A percentile compares a stretch with the other conserved stretches of the same genome.
Conservation (phyloP, 2,329 filamentous ascomycete genomes). For the Zymoseptoria passerinii region DNA sequence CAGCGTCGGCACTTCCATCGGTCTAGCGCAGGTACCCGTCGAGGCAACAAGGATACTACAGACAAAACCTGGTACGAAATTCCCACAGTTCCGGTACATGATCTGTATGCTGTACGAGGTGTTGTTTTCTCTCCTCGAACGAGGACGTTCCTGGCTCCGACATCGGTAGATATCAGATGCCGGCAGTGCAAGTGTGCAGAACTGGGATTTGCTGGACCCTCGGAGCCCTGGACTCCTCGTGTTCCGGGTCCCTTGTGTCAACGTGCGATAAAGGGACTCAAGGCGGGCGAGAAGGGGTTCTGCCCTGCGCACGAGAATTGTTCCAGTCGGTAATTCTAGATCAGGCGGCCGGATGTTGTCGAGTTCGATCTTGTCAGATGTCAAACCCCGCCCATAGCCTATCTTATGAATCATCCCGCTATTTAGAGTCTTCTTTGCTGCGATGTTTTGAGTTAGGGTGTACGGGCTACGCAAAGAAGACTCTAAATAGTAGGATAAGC, state of each 20-base stretch:
- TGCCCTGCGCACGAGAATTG: too few relatives aligned
- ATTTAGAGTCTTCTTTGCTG: too few relatives aligned
- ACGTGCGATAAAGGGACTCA: too few relatives aligned
- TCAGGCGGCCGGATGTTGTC: too few relatives aligned
- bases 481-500: too few relatives aligned
- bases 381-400: too few relatives aligned
- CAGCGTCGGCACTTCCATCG: not conserved
- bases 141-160: not conserved
- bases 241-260: not conserved
- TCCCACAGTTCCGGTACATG: not conserved
- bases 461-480: too few relatives aligned
- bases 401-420: too few relatives aligned
- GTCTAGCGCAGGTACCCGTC: not conserved
- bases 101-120: not conserved
- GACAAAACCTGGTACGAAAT: not conserved
- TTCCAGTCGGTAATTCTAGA: too few relatives aligned
- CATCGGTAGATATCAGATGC: not conserved
- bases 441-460: too few relatives aligned
- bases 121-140: not conserved
- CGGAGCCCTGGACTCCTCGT: not conserved
- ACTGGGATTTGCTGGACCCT: not conserved
- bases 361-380: too few relatives aligned
- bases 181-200: not conserved
- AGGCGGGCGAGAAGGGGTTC: too few relatives aligned
- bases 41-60: not conserved